phyloP scores from a whole-genome alignment of 257 asterid species.

The Primulina tabacum region DNA sequence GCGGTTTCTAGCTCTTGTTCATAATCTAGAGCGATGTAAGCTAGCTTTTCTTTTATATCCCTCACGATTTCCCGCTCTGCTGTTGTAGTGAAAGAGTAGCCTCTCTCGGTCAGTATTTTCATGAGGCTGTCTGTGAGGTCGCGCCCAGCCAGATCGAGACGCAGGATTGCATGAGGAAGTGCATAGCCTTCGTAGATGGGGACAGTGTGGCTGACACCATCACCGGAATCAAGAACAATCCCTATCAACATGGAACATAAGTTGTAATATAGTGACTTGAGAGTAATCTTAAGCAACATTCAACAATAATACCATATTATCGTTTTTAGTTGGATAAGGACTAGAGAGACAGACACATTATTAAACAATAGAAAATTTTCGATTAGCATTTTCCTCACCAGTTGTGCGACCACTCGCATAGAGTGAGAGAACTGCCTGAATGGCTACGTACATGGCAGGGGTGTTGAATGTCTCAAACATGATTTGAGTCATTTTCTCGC shows the following conservation, averaged over 20 bases:
- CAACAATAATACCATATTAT: neutral
- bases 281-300: neutral
- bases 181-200: constrained; percentile 83
- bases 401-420: constrained; percentile 91
- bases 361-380: neutral
- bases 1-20: constrained; percentile 70
- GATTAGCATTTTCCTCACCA: constrained; percentile 41
- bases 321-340: neutral
- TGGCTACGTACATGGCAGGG: constrained; percentile 87
- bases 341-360: neutral
- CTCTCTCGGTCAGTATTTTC: constrained; percentile 70
- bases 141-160: constrained; percentile 79
- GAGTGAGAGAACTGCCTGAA: constrained; percentile 85
- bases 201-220: constrained; percentile 84
- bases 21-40: constrained; percentile 75
- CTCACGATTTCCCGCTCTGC: constrained; percentile 86
- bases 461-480: constrained; percentile 85
- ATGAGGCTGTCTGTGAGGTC: constrained; percentile 70
- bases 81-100: constrained; percentile 69
- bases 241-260: constrained; percentile 32
- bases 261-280: neutral
- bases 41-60: constrained; percentile 74
- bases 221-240: constrained; percentile 78
- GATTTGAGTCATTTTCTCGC: constrained; percentile 89
- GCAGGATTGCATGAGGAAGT: constrained; percentile 76